Evolutionary conservation across 352 stramenopile genomes (phyloP).

Genomic region (Pilasporangium apinafurcum): DNA sequence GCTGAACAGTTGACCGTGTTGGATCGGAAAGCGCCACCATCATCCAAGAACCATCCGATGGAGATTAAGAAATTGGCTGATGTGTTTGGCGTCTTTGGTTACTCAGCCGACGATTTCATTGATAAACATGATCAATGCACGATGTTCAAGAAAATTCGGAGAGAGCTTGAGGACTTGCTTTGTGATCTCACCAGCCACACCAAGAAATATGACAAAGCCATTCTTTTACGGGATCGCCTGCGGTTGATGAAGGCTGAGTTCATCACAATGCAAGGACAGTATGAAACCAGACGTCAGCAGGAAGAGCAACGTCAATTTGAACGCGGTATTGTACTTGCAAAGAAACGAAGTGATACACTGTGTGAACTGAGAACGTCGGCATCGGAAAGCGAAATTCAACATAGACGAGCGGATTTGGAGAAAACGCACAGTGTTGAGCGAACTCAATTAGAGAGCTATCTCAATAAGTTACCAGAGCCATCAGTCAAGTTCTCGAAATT

Average conservation of each 20-base stretch:
- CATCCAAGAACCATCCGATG: constrained; percentile 41
- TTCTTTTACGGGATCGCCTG: constrained; percentile 58
- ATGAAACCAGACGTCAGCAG: constrained; percentile 44
- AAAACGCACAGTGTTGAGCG: constrained; percentile 57
- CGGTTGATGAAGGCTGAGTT: constrained; percentile 62
- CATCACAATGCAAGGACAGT: constrained; percentile 52
- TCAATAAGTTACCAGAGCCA: constrained; percentile 46
- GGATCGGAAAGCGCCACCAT: constrained; percentile 25
- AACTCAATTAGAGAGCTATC: constrained; percentile 54
- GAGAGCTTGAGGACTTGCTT: constrained; percentile 53
- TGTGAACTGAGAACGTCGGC: constrained; percentile 16
- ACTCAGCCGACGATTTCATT: constrained; percentile 49
- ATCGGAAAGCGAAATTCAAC: constrained; percentile 34
- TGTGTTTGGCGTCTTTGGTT: constrained; percentile 68
- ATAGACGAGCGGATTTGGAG: constrained; percentile 39
- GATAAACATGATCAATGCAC: constrained; percentile 67
- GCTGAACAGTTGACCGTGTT: constrained; percentile 40
- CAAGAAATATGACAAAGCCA: constrained; percentile 69
- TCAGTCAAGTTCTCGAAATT: constrained; percentile 67
- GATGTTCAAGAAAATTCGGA: constrained; percentile 57
- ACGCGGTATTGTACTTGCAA: constrained; percentile 30
- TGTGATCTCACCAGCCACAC: constrained; percentile 39
- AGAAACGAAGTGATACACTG: constrained; percentile 23
- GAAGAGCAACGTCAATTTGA: constrained; percentile 42
- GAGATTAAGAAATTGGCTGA: constrained; percentile 63